Evolutionary conservation across 2,329 filamentous ascomycete genomes (phyloP), one percentile per base, ranked within the genome.

Genomic region (Mycosphaerella arachidis): DNA sequence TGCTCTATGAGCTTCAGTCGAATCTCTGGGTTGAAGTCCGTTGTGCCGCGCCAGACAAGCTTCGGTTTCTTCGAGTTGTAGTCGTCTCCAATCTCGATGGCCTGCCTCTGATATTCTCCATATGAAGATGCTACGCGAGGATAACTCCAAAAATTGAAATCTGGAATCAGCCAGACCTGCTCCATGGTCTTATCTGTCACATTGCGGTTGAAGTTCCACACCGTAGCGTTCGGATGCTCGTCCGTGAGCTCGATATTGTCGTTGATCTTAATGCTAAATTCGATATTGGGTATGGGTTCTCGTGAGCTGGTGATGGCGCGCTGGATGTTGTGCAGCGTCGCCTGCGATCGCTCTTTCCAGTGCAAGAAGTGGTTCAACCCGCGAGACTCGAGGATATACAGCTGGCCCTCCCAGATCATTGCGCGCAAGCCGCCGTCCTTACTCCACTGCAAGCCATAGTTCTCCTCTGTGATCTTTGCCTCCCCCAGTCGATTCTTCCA

Each of bases 121-220:
- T 67, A 72, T 1, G 64, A 59, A 9, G 63, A 66, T 4, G 66
- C 66, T 1, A 69, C 67, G 6, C 67, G 67, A 20, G 67, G 79
- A 75, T 79, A 82, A 8, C 77, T 74, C 78, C 79, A 83, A 71
- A 80, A 82, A 35, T 79, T 80, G 63, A 82, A 83, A 64, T 83
- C 81, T 0, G 81, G 80, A 70, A 82, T 81, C 20, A 82, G 70
- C 81, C 81, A 82, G 40, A 70, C 62, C 37, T 69, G 66, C 40
- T 70, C 65, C 61, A 74, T 71, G 8, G 73, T 30, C 67, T 72
- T 55, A 75, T 69, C 64, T 30, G 52, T 56, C 9, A 66, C 67
- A 55, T 64, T 61, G 52, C 65, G 66, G 55, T 62, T 67, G 63
- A 64, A 81, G 6, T 75, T 74, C 79, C 79, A 81, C 43, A 79